Base-by-base conservation (phyloP, 441 rosid genomes). In the Adansonia gregorii region DNA sequence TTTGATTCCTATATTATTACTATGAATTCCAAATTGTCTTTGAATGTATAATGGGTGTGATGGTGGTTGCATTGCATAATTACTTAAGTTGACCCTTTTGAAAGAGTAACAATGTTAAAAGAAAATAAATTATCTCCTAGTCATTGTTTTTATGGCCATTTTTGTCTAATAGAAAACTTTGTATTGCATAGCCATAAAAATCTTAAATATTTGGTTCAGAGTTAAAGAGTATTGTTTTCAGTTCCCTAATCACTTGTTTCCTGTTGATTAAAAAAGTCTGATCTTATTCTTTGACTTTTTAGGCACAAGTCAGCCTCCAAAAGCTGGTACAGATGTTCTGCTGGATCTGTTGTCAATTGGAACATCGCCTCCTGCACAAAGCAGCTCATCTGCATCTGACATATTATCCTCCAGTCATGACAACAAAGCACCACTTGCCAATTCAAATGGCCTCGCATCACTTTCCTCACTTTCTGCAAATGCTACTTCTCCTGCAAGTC, bases 311-410 rank as follows among this genome's bases (percentile, higher is more conserved):
- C 91, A 87, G 72, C 89, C 92, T 81, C 88, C 93, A 67, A 93
- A 85, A 85, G 89, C 91, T 39, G 90, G 91, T 76, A 79, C 97
- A 52, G 98, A 97, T 87, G 90, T 89, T 82, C 89, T 97, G 58
- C 80, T 94, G 77, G 98, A 92, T 89, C 91, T 94, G 72, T 82
- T 94, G 82, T 94, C 99, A 61, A 89, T 94, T 78, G 98, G 97
- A 85, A 82, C 93, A 52, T 82, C 87, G 55, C 82, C 88, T 75
- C 89, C 97, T 22, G 85, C 77, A 55, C 93, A 85, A 79, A 89
- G 74, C 85, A 87, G 71, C 81, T 79, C 93, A 80, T 76, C 93
- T 76, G 71, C 88, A 24, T 15, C 81, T 74, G 97, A 87, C 79
- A 85, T 92, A 49, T 83, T 92, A 84, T 89, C 92, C 79, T 77